Conservation (phyloP, 2,329 filamentous ascomycete genomes). For the Fusarium camptoceras region DNA sequence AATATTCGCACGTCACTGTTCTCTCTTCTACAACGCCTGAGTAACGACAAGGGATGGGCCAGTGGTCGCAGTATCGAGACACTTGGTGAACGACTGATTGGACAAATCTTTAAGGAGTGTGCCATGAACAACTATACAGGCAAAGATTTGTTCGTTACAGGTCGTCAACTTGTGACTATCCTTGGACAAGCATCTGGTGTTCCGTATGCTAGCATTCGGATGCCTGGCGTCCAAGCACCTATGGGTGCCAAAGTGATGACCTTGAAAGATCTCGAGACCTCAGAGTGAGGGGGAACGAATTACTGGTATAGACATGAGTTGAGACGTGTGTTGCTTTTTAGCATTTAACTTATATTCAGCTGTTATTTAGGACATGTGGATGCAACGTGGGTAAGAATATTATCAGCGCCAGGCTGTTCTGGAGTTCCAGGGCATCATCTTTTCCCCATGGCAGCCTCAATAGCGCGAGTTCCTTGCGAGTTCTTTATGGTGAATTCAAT, state of each 20-base stretch:
- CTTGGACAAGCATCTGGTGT: conserved; percentile 46
- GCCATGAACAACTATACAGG: conserved; percentile 50
- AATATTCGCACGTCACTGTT: conserved; percentile 46
- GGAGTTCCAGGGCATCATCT: conserved; percentile 39
- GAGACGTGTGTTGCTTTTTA: not conserved
- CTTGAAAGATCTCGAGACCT: conserved; percentile 48
- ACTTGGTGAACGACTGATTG: conserved; percentile 64
- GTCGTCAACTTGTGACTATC: conserved; percentile 48
- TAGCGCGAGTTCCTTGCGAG: conserved; percentile 11
- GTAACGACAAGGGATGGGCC: conserved; percentile 64
- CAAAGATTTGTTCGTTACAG: conserved; percentile 43
- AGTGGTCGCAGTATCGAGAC: conserved; percentile 72
- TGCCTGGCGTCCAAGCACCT: conserved; percentile 42
- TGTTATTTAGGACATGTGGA: conserved; percentile 1
- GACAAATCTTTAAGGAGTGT: conserved; percentile 52
- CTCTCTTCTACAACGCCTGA: conserved; percentile 56
- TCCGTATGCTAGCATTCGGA: conserved; percentile 41
- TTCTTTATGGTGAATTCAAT: conserved; percentile 26
- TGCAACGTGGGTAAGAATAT: conserved; percentile 25
- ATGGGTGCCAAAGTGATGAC: conserved; percentile 51
- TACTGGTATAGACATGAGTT: not conserved
- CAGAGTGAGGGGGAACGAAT: conserved; percentile 39
- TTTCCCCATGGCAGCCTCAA: conserved; percentile 12
- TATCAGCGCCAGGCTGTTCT: conserved; percentile 26
- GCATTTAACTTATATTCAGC: not conserved